Conservation (phyloP, 2,329 filamentous ascomycete species). For the Cercospora beticola region DNA sequence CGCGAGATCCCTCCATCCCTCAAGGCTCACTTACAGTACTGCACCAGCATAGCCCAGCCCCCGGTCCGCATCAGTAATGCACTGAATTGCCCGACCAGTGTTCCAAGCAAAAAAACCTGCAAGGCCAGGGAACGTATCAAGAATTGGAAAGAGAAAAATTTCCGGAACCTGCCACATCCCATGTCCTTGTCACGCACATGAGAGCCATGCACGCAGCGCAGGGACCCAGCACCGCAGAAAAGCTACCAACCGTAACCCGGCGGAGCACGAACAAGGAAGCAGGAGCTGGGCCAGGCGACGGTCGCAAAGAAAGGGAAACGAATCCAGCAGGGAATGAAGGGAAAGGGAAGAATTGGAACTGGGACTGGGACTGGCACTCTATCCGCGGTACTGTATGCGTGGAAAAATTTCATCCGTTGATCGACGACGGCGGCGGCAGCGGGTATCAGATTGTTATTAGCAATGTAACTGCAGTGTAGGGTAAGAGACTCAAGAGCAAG, state of each 20-base stretch:
- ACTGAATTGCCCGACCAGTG: background rate
- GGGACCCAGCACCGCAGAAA: background rate
- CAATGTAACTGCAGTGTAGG: background rate
- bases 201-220: slow-evolving; percentile 5
- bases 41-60: background rate
- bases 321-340: background rate
- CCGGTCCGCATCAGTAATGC: background rate
- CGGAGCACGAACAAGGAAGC: background rate
- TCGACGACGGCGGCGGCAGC: background rate
- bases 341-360: background rate
- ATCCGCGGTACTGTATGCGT: background rate
- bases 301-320: background rate
- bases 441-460: background rate
- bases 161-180: slow-evolving; percentile 1
- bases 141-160: background rate
- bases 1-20: background rate
- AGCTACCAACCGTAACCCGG: background rate
- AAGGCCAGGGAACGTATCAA: background rate
- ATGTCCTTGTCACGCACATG: background rate
- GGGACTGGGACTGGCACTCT: no score
- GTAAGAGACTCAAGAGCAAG: background rate
- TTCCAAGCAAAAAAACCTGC: background rate
- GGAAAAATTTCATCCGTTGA: background rate
- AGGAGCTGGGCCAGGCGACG: background rate
- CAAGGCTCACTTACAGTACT: background rate